Conservation (phyloP, 2,329 filamentous ascomycete species). For the Aspergillus fumigatus region DNA sequence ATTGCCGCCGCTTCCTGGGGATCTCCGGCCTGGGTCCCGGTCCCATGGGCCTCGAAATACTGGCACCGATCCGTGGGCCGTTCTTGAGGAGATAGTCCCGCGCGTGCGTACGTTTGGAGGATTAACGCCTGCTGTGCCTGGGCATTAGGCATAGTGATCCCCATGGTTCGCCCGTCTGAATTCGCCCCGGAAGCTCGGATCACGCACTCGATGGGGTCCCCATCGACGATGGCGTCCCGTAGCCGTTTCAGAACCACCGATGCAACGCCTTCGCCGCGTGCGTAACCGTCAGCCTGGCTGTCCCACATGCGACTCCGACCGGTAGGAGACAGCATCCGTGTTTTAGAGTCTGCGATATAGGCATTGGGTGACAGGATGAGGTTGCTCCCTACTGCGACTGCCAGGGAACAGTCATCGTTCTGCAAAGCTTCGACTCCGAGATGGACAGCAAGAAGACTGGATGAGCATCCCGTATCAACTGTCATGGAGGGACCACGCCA, state of each 20-base stretch:
- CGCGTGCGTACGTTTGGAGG: constrained; percentile 27
- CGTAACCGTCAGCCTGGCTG: constrained; percentile 43
- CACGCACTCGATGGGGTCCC: constrained; percentile 37
- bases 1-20: constrained; percentile 26
- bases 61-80: constrained; percentile 22
- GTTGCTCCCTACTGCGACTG: constrained; percentile 5
- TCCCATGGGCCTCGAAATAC: constrained; percentile 41
- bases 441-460: constrained; percentile 29
- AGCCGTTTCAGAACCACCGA: constrained; percentile 48
- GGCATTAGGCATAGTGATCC: constrained; percentile 24
- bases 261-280: constrained; percentile 48
- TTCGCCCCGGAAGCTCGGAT: constrained; percentile 26
- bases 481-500: constrained; percentile 31
- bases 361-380: constrained; percentile 15
- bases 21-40: constrained; percentile 32
- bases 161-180: constrained; percentile 22
- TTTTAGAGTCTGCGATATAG: constrained; percentile 15
- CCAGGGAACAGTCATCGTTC: constrained; percentile 14
- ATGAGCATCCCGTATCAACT: constrained; percentile 42
- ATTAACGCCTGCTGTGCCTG: constrained; percentile 35
- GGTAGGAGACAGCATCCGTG: constrained; percentile 44
- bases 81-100: constrained; percentile 25
- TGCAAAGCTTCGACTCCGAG: constrained; percentile 21
- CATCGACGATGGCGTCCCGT: constrained; percentile 41
- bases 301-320: constrained; percentile 47